These are phyloP conservation scores for Xylariales sp. DNA, from an alignment of 2,329 filamentous ascomycete genomes.

Conservation along the genomic window DNA sequence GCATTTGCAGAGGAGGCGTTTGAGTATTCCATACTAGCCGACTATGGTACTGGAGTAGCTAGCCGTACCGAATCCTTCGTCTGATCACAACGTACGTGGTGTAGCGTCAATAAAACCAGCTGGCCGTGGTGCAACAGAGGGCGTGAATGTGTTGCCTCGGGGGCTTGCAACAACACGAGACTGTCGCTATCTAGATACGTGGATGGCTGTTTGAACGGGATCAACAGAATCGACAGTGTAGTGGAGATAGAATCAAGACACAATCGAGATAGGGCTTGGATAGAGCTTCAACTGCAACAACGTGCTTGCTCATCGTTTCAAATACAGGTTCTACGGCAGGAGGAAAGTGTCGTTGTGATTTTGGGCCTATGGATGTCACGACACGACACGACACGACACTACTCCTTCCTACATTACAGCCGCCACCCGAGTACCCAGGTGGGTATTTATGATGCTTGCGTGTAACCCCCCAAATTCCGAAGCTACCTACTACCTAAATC, in stretches of 20 bases:
- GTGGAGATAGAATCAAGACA: no score
- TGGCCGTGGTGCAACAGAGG: background rate
- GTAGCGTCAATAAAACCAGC: constrained; percentile 6
- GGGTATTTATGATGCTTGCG: background rate
- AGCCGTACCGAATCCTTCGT: background rate
- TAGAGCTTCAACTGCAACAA: background rate
- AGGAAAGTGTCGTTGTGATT: constrained; percentile 14
- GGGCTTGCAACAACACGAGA: background rate
- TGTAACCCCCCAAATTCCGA: background rate
- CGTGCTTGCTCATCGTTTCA: background rate
- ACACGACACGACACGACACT: background rate
- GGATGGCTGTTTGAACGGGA: background rate
- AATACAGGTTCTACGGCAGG: background rate
- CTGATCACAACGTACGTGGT: constrained; percentile 2
- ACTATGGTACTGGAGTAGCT: background rate
- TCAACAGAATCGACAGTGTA: no score
- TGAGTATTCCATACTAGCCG: constrained; percentile 27
- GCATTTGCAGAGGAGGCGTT: constrained; percentile 16
- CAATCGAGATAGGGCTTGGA: background rate
- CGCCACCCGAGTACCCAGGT: background rate
- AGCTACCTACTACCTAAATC: background rate
- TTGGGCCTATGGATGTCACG: background rate
- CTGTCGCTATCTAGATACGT: background rate
- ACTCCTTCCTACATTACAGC: constrained; percentile 19
- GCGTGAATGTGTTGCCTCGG: background rate